phyloP scores from a whole-genome alignment of 2,329 filamentous ascomycete species.

The Colletotrichum spaethianum region DNA sequence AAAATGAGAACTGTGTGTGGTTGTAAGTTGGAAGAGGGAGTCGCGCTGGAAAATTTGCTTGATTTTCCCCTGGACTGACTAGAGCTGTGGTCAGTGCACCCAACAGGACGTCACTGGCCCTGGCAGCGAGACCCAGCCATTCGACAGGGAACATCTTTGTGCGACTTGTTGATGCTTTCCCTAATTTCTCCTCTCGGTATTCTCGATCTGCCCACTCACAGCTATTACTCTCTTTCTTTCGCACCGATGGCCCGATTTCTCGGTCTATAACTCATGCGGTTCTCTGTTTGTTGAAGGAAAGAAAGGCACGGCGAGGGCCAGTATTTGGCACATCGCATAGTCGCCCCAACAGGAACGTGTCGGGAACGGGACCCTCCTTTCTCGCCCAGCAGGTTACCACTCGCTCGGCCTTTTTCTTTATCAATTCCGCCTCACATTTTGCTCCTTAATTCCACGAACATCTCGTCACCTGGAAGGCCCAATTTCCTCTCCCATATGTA shows the following conservation, averaged over 20 bases:
- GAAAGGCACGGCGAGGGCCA: too few species aligned
- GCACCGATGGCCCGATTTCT: too few species aligned
- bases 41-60: background rate
- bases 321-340: too few species aligned
- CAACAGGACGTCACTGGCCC: background rate
- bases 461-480: too few species aligned
- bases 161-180: background rate
- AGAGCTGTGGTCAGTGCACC: constrained; percentile 1
- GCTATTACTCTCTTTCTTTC: background rate
- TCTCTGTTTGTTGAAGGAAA: too few species aligned
- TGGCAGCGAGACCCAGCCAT: background rate
- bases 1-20: background rate
- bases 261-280: too few species aligned
- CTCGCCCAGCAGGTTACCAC: background rate
- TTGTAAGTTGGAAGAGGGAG: background rate
- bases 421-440: too few species aligned
- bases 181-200: background rate
- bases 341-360: too few species aligned
- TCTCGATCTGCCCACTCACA: background rate
- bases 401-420: background rate
- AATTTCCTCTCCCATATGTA: too few species aligned
- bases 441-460: too few species aligned
- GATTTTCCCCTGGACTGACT: background rate
- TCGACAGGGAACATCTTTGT: background rate
- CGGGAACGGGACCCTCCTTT: too few species aligned